Base-by-base conservation (phyloP, 2,329 filamentous ascomycete genomes). In the Cadophora gregata region DNA sequence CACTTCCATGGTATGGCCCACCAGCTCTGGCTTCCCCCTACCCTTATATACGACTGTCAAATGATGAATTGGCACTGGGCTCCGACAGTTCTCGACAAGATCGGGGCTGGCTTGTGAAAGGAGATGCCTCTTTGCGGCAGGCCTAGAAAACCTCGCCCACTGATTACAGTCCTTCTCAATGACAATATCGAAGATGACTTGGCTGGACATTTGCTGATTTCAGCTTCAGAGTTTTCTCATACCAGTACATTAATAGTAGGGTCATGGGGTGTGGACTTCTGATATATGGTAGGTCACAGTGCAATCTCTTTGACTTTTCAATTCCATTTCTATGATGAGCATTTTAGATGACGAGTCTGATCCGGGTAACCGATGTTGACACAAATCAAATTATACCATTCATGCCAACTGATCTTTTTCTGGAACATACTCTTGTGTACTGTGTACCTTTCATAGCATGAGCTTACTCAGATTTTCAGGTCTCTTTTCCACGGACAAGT, bases 111-210 rank as follows among this genome's bases (percentile, higher is more conserved):
- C 80, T 83, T 88, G 88, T 93, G 93, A 93, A 84, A 80, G 92
- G 93, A 88, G 87, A 91, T 88, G 93, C 93, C 92, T 77, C 82
- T 86, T 92, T 92, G 93, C 81, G 93, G 92, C 93, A 97, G 93
- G 93, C 93, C 93, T 97, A 96, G 93, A 96, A 97, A 97, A 97
- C 94, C 93, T 97, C 89, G 93, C 92, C 93, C 92, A 95, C 93
- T 97, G 93, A 97, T 82, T 77, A 69, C 73, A 74, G 70, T 72
- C 65, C 63, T 64, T 65, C 33, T 66, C 24, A 31, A 66, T 59
- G 31, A 19, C n/a, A 14, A 36, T n/a, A 6, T 50, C 31, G 24
- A 36, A 59, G 19, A 24, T 50, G 19, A 36, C 5, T 25, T 53
- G 51, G 21, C 19, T 5, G 25, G 12, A 24, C 59, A 51, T 16